These are phyloP conservation scores for Zymoseptoria pseudotritici DNA, from an alignment of 2,329 filamentous ascomycete species.

Conservation along the genomic window DNA sequence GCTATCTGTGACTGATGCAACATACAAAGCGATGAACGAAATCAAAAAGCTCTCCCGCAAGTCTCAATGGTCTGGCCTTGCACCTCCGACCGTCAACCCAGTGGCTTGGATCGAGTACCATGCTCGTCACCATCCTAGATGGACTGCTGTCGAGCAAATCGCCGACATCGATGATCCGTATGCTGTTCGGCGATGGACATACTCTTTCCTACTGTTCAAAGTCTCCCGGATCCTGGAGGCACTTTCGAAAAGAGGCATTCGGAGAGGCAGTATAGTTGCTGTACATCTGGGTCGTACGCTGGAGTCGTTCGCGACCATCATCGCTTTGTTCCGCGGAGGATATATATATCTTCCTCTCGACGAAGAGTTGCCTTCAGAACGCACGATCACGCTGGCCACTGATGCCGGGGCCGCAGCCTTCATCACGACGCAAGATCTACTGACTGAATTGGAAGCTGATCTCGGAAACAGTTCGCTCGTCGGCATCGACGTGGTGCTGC, in stretches of 20 bases:
- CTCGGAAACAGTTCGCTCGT: background rate
- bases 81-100: background rate
- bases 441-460: background rate
- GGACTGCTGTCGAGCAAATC: slow-evolving; percentile 8
- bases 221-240: background rate
- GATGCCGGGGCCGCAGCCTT: slow-evolving; percentile 8
- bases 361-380: slow-evolving; percentile 9
- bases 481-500: background rate
- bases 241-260: background rate
- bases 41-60: background rate
- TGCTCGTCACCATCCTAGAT: slow-evolving; percentile 7
- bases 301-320: slow-evolving; percentile 6
- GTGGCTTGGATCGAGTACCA: slow-evolving; percentile 9
- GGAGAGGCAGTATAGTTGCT: background rate
- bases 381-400: slow-evolving; percentile 5
- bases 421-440: slow-evolving; percentile 7
- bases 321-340: slow-evolving; percentile 9
- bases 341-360: slow-evolving; percentile 11
- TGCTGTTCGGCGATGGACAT: background rate
- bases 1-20: background rate
- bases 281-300: slow-evolving; percentile 9
- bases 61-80: background rate
- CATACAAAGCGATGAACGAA: background rate
- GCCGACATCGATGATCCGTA: background rate
- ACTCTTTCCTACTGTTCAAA: background rate